These are phyloP conservation scores for Kregervanrija fluxuum DNA, from an alignment of 805 yeast species.

Conservation along the genomic window DNA sequence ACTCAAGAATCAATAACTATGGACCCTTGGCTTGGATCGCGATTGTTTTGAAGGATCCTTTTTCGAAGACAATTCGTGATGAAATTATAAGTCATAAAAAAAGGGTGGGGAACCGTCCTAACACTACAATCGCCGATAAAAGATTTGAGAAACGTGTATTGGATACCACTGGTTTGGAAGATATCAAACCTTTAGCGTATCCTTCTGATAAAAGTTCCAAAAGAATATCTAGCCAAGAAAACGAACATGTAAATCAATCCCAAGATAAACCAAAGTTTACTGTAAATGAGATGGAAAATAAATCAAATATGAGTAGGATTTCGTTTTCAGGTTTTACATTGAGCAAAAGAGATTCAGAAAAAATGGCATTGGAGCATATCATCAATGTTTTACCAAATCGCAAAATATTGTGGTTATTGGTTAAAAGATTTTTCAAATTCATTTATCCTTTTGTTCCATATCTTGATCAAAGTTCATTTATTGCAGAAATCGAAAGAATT, in stretches of 20 bases:
- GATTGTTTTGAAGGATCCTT: slow-evolving; percentile 39
- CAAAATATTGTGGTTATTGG: slow-evolving; percentile 37
- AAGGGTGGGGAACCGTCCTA: slow-evolving; percentile 2
- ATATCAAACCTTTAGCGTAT: slow-evolving; percentile 25
- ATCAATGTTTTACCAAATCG: slow-evolving; percentile 35
- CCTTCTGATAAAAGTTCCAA: background rate
- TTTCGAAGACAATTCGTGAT: slow-evolving; percentile 30
- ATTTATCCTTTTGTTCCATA: slow-evolving; percentile 44
- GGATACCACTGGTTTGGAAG: slow-evolving; percentile 33
- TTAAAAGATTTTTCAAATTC: slow-evolving; percentile 36
- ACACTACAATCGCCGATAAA: slow-evolving; percentile 6
- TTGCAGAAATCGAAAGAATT: slow-evolving; percentile 28
- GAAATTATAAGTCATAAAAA: slow-evolving; percentile 17
- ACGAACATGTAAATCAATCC: background rate
- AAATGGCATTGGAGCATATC: slow-evolving; percentile 23
- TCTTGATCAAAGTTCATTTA: slow-evolving; percentile 32
- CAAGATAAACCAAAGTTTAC: too few species aligned
- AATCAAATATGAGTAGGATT: background rate
- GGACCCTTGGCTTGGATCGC: slow-evolving; percentile 50
- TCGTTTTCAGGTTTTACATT: background rate
- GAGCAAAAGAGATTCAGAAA: slow-evolving; percentile 16
- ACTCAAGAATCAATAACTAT: slow-evolving; percentile 35
- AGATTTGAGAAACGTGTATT: slow-evolving; percentile 26
- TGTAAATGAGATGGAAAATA: background rate
- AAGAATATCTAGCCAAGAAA: background rate